Evolutionary conservation across 805 yeast species (phyloP), one percentile per base, ranked within the genome.

Genomic region (Kockiozyma suomiensis): DNA sequence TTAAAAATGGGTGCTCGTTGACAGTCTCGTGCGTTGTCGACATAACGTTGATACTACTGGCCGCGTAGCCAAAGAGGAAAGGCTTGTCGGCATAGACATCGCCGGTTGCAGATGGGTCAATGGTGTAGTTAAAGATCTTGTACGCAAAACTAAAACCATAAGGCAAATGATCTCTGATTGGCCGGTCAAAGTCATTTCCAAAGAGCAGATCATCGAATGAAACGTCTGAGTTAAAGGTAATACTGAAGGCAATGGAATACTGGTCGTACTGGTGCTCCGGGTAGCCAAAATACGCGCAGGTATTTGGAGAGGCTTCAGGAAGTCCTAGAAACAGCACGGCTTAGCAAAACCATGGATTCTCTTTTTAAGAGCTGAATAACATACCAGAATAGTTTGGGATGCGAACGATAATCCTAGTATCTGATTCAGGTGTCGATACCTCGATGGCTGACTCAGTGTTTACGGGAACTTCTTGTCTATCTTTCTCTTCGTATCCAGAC

Each of bases 121-220:
- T 80, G 62, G 79, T 76, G 76, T 80, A 76, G 48, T 80, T 79
- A 75, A 85, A 86, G 35, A 85, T 72, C 59, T 78, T 78, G 64
- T 83, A 74, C 0, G 88, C 90, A 1, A 82, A 71, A 3, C 83
- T 76, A 30, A 78, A 75, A 3, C 84, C 83, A 70, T 76, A 76
- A 2, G 91, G 91, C 10, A 86, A 77, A 55, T 77, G 76, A 50
- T 84, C 84, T 33, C 79, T 74, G 33, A 86, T 79, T 0, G 88
- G 85, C n/a, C 75, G 69, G 8, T 79, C 82, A 69, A 85, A 84
- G 67, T 86, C 90, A 69, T 86, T 86, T 0, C 91, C 91, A 73
- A 83, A 86, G n/a, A 82, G 59, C 42, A 86, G 72, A n/a, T 79
- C 77, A 43, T 80, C 76, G 1, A 59, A 61, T 64, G 50, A 57